Conservation (phyloP, 257 asterid genomes). For the Solanum microdontum region DNA sequence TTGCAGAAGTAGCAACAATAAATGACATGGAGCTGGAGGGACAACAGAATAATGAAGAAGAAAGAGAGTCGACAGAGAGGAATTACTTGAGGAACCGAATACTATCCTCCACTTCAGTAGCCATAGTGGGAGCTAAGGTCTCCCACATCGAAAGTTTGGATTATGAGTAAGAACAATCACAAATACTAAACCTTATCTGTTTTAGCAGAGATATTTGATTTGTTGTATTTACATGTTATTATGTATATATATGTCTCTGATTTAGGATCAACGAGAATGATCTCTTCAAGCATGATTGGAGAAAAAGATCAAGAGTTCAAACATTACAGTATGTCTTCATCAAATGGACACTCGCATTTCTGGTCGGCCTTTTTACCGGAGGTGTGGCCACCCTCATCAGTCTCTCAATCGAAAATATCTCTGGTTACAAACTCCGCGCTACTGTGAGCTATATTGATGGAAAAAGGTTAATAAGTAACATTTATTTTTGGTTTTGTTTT, state of each 20-base stretch:
- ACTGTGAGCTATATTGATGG: slow-evolving; percentile 45
- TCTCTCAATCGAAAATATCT: slow-evolving; percentile 76
- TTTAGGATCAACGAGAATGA: slow-evolving; percentile 81
- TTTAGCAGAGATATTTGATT: neutral
- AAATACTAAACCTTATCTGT: neutral
- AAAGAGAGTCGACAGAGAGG: slow-evolving; percentile 58
- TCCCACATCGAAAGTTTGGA: slow-evolving; percentile 85
- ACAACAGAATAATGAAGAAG: slow-evolving; percentile 17
- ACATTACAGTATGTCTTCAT: slow-evolving; percentile 58
- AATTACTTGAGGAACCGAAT: slow-evolving; percentile 37
- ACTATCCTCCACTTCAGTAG: slow-evolving; percentile 47
- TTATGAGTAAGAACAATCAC: slow-evolving; percentile 55
- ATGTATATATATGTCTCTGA: neutral
- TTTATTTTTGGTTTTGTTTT: neutral
- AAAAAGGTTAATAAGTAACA: slow-evolving; percentile 31
- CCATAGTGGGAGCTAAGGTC: slow-evolving; percentile 71
- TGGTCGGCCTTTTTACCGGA: slow-evolving; percentile 84
- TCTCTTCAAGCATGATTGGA: slow-evolving; percentile 94
- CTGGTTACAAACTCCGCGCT: slow-evolving; percentile 69
- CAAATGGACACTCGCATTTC: slow-evolving; percentile 78
- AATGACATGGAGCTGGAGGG: slow-evolving; percentile 16
- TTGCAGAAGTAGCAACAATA: neutral
- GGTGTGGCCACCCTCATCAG: slow-evolving; percentile 64
- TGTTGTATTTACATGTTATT: neutral
- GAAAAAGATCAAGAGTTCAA: slow-evolving; percentile 66